These are phyloP conservation scores for Teunomyces lycoperdinae DNA, from an alignment of 805 yeast genomes.

Conservation along the genomic window DNA sequence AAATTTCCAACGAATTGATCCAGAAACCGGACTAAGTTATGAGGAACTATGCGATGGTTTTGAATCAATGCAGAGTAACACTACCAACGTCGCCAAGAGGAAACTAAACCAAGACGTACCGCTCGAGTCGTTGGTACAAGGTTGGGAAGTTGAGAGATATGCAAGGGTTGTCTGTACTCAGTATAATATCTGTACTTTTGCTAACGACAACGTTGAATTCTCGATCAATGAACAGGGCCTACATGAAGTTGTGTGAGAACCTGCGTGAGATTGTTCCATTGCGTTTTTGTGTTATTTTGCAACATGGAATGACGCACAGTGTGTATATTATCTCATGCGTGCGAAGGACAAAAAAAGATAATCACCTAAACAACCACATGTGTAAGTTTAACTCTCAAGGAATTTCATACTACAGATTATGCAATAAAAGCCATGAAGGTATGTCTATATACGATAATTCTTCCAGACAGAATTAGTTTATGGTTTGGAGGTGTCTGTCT, in stretches of 20 bases:
- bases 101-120: constrained; percentile 2
- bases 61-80: not conserved
- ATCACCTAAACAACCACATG: constrained; percentile 14
- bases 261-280: not conserved
- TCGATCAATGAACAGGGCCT: constrained; percentile 16
- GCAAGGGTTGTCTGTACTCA: constrained; percentile 18
- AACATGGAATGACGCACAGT: not conserved
- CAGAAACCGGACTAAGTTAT: constrained; percentile 15
- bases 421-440: not conserved
- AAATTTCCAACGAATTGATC: constrained; percentile 8
- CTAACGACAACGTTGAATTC: constrained; percentile 14
- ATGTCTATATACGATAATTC: not conserved
- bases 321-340: constrained; percentile 1
- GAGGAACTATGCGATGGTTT: constrained; percentile 12
- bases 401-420: not conserved
- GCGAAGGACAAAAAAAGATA: constrained; percentile 8
- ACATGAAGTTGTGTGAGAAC: constrained; percentile 5
- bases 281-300: constrained; percentile 1
- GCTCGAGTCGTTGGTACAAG: constrained; percentile 11
- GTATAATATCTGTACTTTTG: constrained; percentile 3
- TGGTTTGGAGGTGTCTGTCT: not conserved
- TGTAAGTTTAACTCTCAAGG: not conserved
- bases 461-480: not conserved
- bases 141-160: constrained; percentile 28
- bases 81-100: not conserved